Conservation (phyloP, 1,139 yeast genomes). For the Blastobotrys capitulatus region DNA sequence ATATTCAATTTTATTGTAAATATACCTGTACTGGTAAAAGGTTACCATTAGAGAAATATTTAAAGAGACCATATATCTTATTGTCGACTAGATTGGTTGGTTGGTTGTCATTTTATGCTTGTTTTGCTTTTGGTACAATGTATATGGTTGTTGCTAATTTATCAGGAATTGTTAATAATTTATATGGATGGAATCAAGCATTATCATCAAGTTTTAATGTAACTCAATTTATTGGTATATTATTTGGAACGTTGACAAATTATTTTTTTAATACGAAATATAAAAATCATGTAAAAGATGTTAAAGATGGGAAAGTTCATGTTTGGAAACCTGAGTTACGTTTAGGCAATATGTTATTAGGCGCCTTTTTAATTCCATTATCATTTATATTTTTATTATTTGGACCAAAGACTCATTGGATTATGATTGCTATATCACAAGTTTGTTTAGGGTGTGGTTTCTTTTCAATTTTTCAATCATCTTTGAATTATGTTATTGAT, state of each 20-base stretch:
- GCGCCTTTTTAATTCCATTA: conserved; percentile 15
- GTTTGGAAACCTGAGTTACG: conserved; percentile 17
- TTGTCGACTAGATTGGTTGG: conserved; percentile 13
- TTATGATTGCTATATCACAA: conserved; percentile 11
- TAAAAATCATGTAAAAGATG: conserved; percentile 9
- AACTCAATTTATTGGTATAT: conserved; percentile 15
- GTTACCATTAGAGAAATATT: conserved; percentile 12
- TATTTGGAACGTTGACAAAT: conserved; percentile 14
- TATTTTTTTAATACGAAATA: conserved; percentile 10
- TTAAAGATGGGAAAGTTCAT: conserved; percentile 4
- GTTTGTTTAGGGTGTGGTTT: conserved; percentile 17
- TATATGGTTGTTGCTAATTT: conserved; percentile 17
- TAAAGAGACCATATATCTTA: conserved; percentile 15
- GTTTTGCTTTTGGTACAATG: conserved; percentile 17
- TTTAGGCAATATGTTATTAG: conserved; percentile 15
- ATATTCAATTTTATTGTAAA: conserved; percentile 1
- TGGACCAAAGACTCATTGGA: conserved; percentile 11
- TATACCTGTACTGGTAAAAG: conserved; percentile 2
- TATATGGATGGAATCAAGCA: conserved; percentile 14
- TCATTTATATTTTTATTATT: conserved; percentile 15
- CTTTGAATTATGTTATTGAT: conserved; percentile 19
- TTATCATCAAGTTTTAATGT: conserved; percentile 14
- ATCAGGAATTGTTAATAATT: conserved; percentile 12
- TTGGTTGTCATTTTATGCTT: conserved; percentile 16
- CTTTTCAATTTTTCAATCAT: conserved; percentile 18